Base-by-base conservation (phyloP, 805 yeast species). In the Teunomyces tritomae region DNA sequence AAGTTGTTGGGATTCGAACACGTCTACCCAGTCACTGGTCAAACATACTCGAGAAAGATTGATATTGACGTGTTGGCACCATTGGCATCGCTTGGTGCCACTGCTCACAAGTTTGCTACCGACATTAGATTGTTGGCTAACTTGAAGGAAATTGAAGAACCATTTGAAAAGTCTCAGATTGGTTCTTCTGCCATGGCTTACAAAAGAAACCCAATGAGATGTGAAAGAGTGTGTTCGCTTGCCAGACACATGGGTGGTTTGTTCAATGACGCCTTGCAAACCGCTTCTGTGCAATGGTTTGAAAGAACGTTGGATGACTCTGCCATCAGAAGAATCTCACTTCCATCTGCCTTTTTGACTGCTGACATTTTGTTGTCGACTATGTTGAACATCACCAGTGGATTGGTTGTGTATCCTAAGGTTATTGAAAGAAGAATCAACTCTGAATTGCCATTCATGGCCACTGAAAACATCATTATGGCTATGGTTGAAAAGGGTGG, bases 161-260 rank as follows among this genome's bases (percentile, higher is more conserved):
- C 99, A 27, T 94, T 94, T 66, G 99, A 94, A 77, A 89, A 88
- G 74, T 83, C 91, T n/a, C 99, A 94, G 78, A 94, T 94, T 64
- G 99, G 99, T 36, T 90, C 97, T 9, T 81, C 89, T 47, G 99
- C 99, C 37, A 94, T 94, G 99, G 99, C 99, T 28, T 94, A 94
- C 79, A 94, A 94, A 82, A 86, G 99, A 76, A 94, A 94, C 76
- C 99, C 99, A 71, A 94, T 94, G 99, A 87, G 99, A 77, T 86
- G 92, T 65, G 99, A 94, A 77, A 84, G 99, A 71, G 97, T 94
- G 50, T 94, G 99, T 76, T 94, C 99, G n/a, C 80, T 94, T 57
- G 83, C 98, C 16, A 88, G 99, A 77, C 98, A 92, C 70, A 71
- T 94, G 71, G 96, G 96, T 55, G 86, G 96, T 13, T 76, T 90